These are phyloP conservation scores for Nemania serpens DNA, from an alignment of 2,329 filamentous ascomycete species.

Conservation along the genomic window DNA sequence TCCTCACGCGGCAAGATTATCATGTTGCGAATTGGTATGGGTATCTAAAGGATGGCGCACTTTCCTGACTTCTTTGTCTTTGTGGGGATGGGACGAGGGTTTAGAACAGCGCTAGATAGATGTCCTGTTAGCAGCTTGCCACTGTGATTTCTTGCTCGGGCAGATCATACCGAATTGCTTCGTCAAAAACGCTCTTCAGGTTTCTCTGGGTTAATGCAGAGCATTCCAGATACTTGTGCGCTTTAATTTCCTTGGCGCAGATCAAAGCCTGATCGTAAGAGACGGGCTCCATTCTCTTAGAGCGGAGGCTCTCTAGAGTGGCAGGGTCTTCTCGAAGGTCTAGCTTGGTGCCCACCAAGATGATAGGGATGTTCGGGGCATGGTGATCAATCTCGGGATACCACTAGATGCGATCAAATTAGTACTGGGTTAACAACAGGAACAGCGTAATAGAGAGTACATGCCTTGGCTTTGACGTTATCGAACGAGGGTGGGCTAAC, in stretches of 20 bases:
- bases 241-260: constrained; percentile 91
- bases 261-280: constrained; percentile 89
- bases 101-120: constrained; percentile 67
- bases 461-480: constrained; percentile 97
- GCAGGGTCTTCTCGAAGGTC: constrained; percentile 88
- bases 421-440: constrained; percentile 16
- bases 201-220: constrained; percentile 96
- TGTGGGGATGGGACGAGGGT: constrained; percentile 62
- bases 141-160: constrained; percentile 37
- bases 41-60: constrained; percentile 68
- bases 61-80: constrained; percentile 67
- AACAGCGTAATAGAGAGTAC: constrained; percentile 29
- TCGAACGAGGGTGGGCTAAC: constrained; percentile 97
- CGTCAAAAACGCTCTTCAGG: constrained; percentile 97
- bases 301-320: constrained; percentile 79
- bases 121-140: constrained; percentile 27
- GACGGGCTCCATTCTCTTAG: constrained; percentile 97
- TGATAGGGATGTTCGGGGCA: constrained; percentile 92
- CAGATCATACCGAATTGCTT: constrained; percentile 84
- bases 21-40: constrained; percentile 27
- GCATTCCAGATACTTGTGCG: constrained; percentile 97
- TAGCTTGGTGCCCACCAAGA: constrained; percentile 95
- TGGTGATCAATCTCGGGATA: constrained; percentile 97
- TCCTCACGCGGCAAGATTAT: constrained; percentile 34
- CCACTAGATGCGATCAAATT: constrained; percentile 65